phyloP scores from a whole-genome alignment of 2,329 filamentous ascomycete species.

The Myriosclerotinia scirpicola region DNA sequence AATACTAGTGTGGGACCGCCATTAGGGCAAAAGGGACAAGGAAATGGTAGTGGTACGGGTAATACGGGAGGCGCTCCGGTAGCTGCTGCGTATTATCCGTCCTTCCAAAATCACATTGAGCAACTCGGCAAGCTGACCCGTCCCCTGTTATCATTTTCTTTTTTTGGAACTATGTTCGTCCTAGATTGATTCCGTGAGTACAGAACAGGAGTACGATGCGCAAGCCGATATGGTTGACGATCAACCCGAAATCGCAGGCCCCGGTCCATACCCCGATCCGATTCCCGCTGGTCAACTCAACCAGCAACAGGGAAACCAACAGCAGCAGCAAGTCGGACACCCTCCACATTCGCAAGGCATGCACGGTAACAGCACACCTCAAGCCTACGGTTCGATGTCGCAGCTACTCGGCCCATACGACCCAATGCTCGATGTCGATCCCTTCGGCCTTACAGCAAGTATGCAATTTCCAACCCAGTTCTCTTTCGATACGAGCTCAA shows the following conservation, averaged over 20 bases:
- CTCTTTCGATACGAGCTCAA: conserved; percentile 58
- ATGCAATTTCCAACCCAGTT: conserved; percentile 93
- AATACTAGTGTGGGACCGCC: conserved; percentile 34
- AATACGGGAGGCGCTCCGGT: conserved; percentile 44
- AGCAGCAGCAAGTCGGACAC: conserved; percentile 39
- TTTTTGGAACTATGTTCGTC: conserved; percentile 62
- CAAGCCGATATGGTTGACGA: conserved; percentile 88
- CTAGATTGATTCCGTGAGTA: conserved; percentile 63
- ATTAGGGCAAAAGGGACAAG: conserved; percentile 38
- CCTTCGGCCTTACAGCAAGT: conserved; percentile 87
- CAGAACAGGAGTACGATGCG: conserved; percentile 97
- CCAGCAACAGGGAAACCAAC: conserved; percentile 24
- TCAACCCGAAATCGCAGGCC: conserved; percentile 60
- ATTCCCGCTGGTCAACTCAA: conserved; percentile 45
- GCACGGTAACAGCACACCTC: conserved; percentile 44
- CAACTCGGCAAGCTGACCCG: conserved; percentile 82
- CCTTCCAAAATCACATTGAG: conserved; percentile 73
- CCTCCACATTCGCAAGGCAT: conserved; percentile 46
- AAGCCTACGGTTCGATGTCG: conserved; percentile 44
- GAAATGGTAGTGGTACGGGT: conserved; percentile 40
- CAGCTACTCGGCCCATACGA: conserved; percentile 70
- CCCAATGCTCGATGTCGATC: conserved; percentile 86
- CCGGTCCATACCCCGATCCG: conserved; percentile 62
- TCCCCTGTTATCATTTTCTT: conserved; percentile 47
- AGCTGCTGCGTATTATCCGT: conserved; percentile 68